Percentiles rank a stretch among this genome's conserved stretches.
These are phyloP conservation scores for Chytriomyces sp. DNA, from an alignment of 192 early-diverging fungal species.

Conservation along the genomic window DNA sequence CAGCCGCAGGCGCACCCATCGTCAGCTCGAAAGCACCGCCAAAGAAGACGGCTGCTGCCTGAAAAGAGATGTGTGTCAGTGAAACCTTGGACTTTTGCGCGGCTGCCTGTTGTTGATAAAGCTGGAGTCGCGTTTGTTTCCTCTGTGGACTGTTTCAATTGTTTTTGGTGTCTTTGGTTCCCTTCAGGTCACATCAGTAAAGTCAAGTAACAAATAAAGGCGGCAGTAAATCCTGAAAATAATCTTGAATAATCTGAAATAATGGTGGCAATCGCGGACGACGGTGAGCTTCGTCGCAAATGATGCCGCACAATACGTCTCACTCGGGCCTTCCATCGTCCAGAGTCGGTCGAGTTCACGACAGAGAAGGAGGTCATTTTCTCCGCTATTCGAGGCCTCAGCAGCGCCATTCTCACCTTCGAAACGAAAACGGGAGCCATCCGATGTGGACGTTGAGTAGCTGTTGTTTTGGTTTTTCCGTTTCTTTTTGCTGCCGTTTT, in stretches of 20 bases:
- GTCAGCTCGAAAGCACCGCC: not conserved
- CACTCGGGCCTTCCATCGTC: not conserved
- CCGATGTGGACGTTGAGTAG: not conserved
- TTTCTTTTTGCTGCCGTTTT: not conserved
- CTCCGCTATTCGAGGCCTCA: constrained; percentile 2
- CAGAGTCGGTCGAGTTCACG: constrained; percentile 7
- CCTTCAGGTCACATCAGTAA: not conserved
- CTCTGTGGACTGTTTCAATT: not conserved
- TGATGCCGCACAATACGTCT: not conserved
- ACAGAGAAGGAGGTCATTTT: constrained; percentile 19
- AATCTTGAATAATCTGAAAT: not conserved
- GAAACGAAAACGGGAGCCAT: constrained; percentile 5
- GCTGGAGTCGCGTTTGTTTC: too few relatives aligned
- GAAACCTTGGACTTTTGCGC: too few relatives aligned
- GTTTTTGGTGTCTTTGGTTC: not conserved
- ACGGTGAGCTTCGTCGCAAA: not conserved
- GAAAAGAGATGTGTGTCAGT: too few relatives aligned
- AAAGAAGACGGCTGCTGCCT: not conserved
- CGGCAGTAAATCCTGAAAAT: not conserved
- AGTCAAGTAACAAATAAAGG: not conserved
- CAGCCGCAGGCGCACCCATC: not conserved
- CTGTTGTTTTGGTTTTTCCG: too few relatives aligned
- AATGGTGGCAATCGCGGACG: not conserved
- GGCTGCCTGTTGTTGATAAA: too few relatives aligned
- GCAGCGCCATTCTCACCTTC: constrained; percentile 13